Percentiles rank a stretch among this genome's conserved stretches.
Conservation (phyloP, 805 yeast species). For the Alloascoidea africana region DNA sequence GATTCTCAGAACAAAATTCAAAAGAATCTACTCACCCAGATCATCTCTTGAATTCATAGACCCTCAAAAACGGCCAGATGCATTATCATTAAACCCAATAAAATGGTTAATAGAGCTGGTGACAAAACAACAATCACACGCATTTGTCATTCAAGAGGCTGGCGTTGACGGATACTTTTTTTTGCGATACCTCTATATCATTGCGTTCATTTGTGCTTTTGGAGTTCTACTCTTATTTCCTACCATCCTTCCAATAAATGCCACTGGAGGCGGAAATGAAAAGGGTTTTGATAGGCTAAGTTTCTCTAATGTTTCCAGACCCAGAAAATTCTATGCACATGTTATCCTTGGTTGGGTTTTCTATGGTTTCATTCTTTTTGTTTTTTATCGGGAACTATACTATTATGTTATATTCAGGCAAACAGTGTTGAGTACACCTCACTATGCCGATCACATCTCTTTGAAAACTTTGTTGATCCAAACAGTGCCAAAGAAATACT, state of each 20-base stretch:
- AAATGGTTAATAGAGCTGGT: constrained; percentile 39
- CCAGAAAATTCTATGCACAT: constrained; percentile 58
- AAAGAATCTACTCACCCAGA: constrained; percentile 75
- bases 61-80: constrained; percentile 7
- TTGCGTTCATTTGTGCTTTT: constrained; percentile 32
- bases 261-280: constrained; percentile 42
- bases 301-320: constrained; percentile 44
- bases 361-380: constrained; percentile 49
- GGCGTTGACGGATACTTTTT: constrained; percentile 71
- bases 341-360: constrained; percentile 63
- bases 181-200: constrained; percentile 45
- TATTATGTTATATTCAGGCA: constrained; percentile 63
- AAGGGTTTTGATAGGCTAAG: constrained; percentile 52
- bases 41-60: constrained; percentile 41
- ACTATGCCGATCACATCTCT: constrained; percentile 52
- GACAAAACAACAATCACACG: constrained; percentile 47
- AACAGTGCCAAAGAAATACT: constrained; percentile 33
- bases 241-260: constrained; percentile 57
- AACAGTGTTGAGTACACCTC: constrained; percentile 56
- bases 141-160: constrained; percentile 49
- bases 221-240: constrained; percentile 50
- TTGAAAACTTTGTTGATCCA: constrained; percentile 56
- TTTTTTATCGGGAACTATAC: constrained; percentile 60
- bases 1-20: constrained; percentile 46
- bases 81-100: neutral